Evolutionary conservation across 441 rosid genomes (phyloP).

Genomic region (Daphne laureola): DNA sequence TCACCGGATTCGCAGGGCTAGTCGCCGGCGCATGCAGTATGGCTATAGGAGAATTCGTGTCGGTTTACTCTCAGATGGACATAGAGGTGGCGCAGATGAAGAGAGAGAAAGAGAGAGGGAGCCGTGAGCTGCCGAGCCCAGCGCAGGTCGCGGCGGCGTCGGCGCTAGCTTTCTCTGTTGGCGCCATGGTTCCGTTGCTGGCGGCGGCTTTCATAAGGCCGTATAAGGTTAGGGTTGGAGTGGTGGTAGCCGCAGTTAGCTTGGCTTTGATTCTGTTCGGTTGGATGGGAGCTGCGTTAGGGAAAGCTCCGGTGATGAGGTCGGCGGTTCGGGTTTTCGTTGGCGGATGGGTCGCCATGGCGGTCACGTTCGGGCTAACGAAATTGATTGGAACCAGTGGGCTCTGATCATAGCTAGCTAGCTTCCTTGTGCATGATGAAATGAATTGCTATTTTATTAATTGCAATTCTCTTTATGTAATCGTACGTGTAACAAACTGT

Average conservation of each 20-base stretch:
- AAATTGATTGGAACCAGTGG: conserved; percentile 60
- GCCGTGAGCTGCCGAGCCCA: conserved; percentile 49
- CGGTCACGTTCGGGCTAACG: conserved; percentile 74
- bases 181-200: conserved; percentile 73
- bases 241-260: conserved; percentile 42
- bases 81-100: conserved; percentile 65
- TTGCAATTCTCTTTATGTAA: too few species aligned
- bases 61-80: conserved; percentile 79
- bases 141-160: conserved; percentile 75
- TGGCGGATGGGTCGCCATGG: conserved; percentile 95
- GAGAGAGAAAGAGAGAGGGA: conserved; percentile 27
- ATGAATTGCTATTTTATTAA: too few species aligned
- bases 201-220: conserved; percentile 67
- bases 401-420: conserved; percentile 23
- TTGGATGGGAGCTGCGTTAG: conserved; percentile 65
- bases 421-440: neutral
- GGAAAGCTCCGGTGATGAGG: conserved; percentile 48
- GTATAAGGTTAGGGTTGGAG: conserved; percentile 49
- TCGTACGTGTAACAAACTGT: too few species aligned
- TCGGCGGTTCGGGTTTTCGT: conserved; percentile 60
- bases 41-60: conserved; percentile 96
- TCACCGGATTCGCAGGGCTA: conserved; percentile 78
- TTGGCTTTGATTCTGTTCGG: conserved; percentile 57
- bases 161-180: conserved; percentile 63
- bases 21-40: conserved; percentile 93